These are phyloP conservation scores for Pelagophyceae sp. DNA, from an alignment of 352 stramenopile genomes.

Conservation along the genomic window DNA sequence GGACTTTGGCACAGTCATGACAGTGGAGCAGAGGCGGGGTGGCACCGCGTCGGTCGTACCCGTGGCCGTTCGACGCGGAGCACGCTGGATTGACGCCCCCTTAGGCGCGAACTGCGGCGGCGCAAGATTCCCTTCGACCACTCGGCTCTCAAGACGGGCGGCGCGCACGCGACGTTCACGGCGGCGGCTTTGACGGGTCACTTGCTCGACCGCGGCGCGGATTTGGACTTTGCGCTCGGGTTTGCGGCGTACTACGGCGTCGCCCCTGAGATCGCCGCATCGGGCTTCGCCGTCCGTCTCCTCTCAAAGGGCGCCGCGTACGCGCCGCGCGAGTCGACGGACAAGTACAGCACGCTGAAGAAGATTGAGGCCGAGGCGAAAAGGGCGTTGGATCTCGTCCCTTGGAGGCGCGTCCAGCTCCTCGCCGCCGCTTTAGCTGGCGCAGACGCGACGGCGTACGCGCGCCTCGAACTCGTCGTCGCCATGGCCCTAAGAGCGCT, in stretches of 20 bases:
- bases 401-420: background rate
- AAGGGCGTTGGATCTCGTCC: background rate
- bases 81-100: too few species aligned
- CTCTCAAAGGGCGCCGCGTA: background rate
- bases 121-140: constrained; percentile 9
- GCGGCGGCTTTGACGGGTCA: background rate
- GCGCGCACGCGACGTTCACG: background rate
- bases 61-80: too few species aligned
- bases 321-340: background rate
- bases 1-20: too few species aligned
- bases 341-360: background rate
- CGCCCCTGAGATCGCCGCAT: background rate
- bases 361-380: background rate
- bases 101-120: background rate
- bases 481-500: background rate
- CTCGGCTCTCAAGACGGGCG: background rate
- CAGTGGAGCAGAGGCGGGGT: too few species aligned
- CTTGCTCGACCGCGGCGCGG: background rate
- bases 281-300: background rate
- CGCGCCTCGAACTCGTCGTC: background rate
- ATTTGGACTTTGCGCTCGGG: background rate
- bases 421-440: background rate
- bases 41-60: too few species aligned
- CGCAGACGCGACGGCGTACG: constrained; percentile 4
- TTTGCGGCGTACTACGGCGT: background rate